Evolutionary conservation across 768 basidiomycete genomes (phyloP).

Genomic region (Boletales sp.): DNA sequence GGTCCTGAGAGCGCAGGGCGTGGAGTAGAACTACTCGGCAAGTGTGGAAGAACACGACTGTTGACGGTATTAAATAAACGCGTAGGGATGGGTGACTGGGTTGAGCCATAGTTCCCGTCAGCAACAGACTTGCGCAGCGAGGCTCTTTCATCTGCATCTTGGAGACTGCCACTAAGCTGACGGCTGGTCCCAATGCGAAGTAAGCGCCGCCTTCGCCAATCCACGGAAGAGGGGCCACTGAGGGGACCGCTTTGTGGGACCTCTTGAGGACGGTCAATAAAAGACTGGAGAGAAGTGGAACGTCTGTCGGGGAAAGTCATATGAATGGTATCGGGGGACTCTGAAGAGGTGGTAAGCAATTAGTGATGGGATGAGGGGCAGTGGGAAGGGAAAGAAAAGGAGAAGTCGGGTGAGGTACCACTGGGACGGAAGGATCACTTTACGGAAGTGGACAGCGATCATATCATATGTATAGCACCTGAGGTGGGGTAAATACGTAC

Average conservation of each 20-base stretch:
- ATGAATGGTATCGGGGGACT: neutral
- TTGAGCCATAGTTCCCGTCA: slow-evolving; percentile 54
- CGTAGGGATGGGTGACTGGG: slow-evolving; percentile 10
- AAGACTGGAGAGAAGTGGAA: slow-evolving; percentile 20
- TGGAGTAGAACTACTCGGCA: slow-evolving; percentile 33
- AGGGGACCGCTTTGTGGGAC: slow-evolving; percentile 33
- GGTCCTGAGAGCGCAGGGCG: slow-evolving; percentile 36
- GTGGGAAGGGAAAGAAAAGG: too few relatives aligned
- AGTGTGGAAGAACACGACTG: slow-evolving; percentile 36
- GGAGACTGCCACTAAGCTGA: slow-evolving; percentile 1
- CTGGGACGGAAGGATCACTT: neutral
- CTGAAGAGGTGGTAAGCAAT: too few relatives aligned
- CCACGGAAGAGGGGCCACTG: slow-evolving; percentile 51
- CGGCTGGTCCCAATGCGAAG: slow-evolving; percentile 44
- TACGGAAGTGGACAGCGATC: too few relatives aligned
- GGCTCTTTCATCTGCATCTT: slow-evolving; percentile 31
- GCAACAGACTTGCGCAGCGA: slow-evolving; percentile 29
- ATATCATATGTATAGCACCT: too few relatives aligned
- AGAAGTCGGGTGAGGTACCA: too few relatives aligned
- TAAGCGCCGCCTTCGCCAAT: slow-evolving; percentile 59
- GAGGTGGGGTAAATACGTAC: slow-evolving; percentile 12
- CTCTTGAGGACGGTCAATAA: slow-evolving; percentile 9
- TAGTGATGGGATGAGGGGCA: too few relatives aligned
- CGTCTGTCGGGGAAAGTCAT: slow-evolving; percentile 20
- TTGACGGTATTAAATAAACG: slow-evolving; percentile 25